Conservation (phyloP, 805 yeast genomes). For the Huiozyma sinensis region DNA sequence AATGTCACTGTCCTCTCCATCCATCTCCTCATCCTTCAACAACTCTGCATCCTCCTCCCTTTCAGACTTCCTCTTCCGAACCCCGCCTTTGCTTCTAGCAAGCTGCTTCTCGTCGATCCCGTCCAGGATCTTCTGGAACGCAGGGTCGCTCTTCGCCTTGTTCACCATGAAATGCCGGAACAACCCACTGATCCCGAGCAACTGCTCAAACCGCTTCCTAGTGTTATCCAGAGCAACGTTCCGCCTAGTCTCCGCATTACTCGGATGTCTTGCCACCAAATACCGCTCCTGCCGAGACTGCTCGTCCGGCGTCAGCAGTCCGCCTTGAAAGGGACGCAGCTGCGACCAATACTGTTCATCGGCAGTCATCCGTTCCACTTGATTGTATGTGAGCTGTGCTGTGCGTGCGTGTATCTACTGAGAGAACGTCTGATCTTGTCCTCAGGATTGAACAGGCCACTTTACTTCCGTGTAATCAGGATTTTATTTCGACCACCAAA, state of each 20-base stretch:
- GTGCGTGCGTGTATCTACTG: too few species aligned
- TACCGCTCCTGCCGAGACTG: conserved; percentile 6
- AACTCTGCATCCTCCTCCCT: conserved; percentile 72
- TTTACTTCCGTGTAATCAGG: too few species aligned
- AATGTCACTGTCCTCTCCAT: conserved; percentile 12
- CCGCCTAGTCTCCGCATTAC: neutral
- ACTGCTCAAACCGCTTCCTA: conserved; percentile 55
- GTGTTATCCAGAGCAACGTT: conserved; percentile 36
- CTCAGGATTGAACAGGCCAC: too few species aligned
- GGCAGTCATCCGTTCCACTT: conserved; percentile 5
- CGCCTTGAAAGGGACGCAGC: conserved; percentile 9
- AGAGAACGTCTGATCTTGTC: too few species aligned
- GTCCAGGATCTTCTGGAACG: conserved; percentile 42
- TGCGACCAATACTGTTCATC: conserved; percentile 9
- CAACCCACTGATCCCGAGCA: conserved; percentile 52
- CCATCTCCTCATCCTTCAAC: conserved; percentile 34
- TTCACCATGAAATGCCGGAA: conserved; percentile 59
- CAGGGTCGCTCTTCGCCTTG: conserved; percentile 52
- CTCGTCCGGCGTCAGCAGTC: neutral
- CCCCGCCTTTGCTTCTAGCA: conserved; percentile 23
- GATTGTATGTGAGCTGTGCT: too few species aligned
- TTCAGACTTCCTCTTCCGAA: conserved; percentile 51
- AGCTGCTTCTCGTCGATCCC: conserved; percentile 20
- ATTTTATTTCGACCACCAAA: too few species aligned
- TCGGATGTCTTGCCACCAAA: neutral